These are phyloP conservation scores for Stephanodiscus triporus DNA, from an alignment of 108 stramenopile genomes.

Conservation along the genomic window DNA sequence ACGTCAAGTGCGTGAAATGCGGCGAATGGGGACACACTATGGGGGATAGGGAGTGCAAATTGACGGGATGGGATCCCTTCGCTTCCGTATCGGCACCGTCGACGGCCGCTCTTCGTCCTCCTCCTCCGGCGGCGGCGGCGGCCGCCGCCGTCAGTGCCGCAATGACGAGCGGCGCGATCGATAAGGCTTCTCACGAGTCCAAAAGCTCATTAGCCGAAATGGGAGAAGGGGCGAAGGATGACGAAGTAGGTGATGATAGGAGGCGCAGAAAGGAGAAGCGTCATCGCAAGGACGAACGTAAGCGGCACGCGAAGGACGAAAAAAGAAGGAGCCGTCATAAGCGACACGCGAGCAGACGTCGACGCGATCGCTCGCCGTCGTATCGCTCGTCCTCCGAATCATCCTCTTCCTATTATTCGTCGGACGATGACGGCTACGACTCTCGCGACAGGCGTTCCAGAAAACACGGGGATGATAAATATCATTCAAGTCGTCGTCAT, in stretches of 20 bases:
- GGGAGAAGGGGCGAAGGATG: neutral
- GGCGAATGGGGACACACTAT: conserved; percentile 83
- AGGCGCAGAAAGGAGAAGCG: conserved; percentile 16
- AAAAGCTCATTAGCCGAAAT: no score
- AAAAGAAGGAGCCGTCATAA: conserved; percentile 13
- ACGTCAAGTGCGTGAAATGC: conserved; percentile 81
- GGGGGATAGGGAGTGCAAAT: conserved; percentile 80
- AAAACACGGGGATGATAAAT: neutral
- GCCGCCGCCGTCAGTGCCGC: neutral
- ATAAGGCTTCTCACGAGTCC: no score
- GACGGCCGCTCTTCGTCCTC: conserved; percentile 1
- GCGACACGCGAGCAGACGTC: conserved; percentile 7
- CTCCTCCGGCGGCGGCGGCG: neutral
- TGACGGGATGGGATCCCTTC: conserved; percentile 88
- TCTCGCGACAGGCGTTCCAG: conserved; percentile 1
- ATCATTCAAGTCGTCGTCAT: neutral
- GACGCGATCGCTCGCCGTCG: conserved; percentile 17
- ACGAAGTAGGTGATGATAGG: neutral
- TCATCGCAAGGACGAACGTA: conserved; percentile 13
- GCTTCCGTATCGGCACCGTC: conserved; percentile 5
- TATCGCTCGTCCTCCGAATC: conserved; percentile 10
- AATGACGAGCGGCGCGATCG: no score
- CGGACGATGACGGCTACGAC: neutral
- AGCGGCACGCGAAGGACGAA: neutral
- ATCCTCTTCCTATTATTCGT: conserved; percentile 19